Percentiles rank a stretch among this genome's conserved stretches.
Conservation (phyloP, 257 asterid genomes). For the Capsicum rhomboideum region DNA sequence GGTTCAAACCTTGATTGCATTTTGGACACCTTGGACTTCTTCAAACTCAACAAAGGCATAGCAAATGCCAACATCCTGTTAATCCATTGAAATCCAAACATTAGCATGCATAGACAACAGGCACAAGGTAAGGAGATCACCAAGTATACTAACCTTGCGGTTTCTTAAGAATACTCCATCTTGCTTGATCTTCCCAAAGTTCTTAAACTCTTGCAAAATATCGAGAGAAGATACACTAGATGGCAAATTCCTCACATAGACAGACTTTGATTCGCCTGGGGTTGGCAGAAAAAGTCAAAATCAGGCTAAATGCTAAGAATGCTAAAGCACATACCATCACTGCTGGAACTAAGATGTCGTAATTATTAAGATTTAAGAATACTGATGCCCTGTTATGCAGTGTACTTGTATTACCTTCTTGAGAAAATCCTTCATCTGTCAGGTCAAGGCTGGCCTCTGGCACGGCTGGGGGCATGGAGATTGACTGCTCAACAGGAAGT, state of each 20-base stretch:
- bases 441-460: slow-evolving; percentile 17
- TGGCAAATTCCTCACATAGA: slow-evolving; percentile 72
- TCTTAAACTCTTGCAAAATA: slow-evolving; percentile 59
- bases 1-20: slow-evolving; percentile 58
- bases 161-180: slow-evolving; percentile 78
- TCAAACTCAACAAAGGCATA: slow-evolving; percentile 89
- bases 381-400: background rate
- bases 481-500: slow-evolving; percentile 35
- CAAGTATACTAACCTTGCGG: slow-evolving; percentile 37
- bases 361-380: background rate
- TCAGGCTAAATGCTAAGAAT: background rate
- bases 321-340: background rate
- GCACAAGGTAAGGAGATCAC: background rate
- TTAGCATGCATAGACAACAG: background rate
- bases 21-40: slow-evolving; percentile 59
- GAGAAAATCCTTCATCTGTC: slow-evolving; percentile 34
- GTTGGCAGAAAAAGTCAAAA: background rate
- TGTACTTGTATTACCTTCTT: slow-evolving; percentile 35
- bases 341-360: background rate
- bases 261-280: slow-evolving; percentile 68
- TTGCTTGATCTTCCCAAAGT: slow-evolving; percentile 56
- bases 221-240: slow-evolving; percentile 46
- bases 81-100: slow-evolving; percentile 19
- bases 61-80: slow-evolving; percentile 73
- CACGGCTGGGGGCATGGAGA: background rate